These are phyloP conservation scores for Clarkia xantiana DNA, from an alignment of 345 rosid genomes.

Conservation along the genomic window DNA sequence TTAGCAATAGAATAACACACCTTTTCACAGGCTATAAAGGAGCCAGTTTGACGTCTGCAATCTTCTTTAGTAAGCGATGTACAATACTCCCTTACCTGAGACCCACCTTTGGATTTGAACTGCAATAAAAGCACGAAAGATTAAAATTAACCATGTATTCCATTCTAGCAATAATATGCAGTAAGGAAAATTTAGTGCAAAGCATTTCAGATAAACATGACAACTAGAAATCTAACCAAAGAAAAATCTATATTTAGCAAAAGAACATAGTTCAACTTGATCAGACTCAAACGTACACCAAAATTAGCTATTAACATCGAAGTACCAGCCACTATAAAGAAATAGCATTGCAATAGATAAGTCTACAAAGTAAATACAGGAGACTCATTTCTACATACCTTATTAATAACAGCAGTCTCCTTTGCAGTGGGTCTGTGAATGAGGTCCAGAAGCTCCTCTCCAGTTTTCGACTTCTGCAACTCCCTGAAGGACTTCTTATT, in stretches of 20 bases:
- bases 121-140: constrained; percentile 15
- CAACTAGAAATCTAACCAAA: too few relatives aligned
- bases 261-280: too few relatives aligned
- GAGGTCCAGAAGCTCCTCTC: constrained; percentile 82
- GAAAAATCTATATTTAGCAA: too few relatives aligned
- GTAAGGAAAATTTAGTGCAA: too few relatives aligned
- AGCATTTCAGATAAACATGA: too few relatives aligned
- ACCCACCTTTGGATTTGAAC: constrained; percentile 98
- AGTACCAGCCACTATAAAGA: too few relatives aligned
- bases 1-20: constrained; percentile 14
- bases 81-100: constrained; percentile 90
- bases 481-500: constrained; percentile 80
- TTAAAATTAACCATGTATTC: background rate
- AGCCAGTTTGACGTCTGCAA: constrained; percentile 72
- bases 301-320: too few relatives aligned
- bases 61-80: constrained; percentile 89
- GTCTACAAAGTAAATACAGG: too few relatives aligned
- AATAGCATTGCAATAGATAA: too few relatives aligned
- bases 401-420: constrained; percentile 91
- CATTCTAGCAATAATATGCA: too few relatives aligned
- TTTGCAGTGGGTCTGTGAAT: constrained; percentile 86
- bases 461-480: constrained; percentile 76
- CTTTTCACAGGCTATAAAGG: constrained; percentile 84
- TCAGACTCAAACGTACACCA: too few relatives aligned
- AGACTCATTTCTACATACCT: constrained; percentile 26